Conservation (phyloP, 192 early-diverging fungal species). For the Glomus cerebriforme region DNA sequence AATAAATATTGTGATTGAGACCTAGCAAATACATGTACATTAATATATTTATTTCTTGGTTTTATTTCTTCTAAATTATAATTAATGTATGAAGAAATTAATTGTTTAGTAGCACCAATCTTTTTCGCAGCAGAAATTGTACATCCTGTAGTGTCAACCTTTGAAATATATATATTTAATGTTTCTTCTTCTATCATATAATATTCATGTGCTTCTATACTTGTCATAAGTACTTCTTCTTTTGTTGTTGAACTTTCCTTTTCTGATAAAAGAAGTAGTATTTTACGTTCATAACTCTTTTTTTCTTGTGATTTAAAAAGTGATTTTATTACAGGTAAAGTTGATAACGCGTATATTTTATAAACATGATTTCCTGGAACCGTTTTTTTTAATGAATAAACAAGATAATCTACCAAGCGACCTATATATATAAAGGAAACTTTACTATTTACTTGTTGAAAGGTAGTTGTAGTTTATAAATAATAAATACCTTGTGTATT, state of each 20-base stretch:
- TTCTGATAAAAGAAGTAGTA: slow-evolving; percentile 5
- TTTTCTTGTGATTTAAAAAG: background rate
- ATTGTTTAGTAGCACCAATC: slow-evolving; percentile 5
- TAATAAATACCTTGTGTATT: background rate
- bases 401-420: background rate
- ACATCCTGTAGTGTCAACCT: slow-evolving; percentile 31
- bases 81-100: slow-evolving; percentile 16
- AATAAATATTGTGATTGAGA: slow-evolving; percentile 88
- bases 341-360: background rate
- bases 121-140: background rate
- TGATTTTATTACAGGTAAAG: background rate
- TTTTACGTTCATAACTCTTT: background rate
- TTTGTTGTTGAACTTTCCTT: background rate
- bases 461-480: background rate
- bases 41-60: background rate
- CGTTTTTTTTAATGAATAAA: background rate
- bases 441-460: too few relatives aligned
- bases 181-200: background rate
- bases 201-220: slow-evolving; percentile 28
- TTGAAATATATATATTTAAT: slow-evolving; percentile 27
- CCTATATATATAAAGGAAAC: too few relatives aligned
- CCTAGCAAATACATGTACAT: slow-evolving; percentile 75
- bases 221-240: slow-evolving; percentile 15
- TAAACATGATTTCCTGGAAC: background rate
- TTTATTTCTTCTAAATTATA: background rate